Conservation (phyloP, 352 stramenopile species). For the Phytophthora idaei region DNA sequence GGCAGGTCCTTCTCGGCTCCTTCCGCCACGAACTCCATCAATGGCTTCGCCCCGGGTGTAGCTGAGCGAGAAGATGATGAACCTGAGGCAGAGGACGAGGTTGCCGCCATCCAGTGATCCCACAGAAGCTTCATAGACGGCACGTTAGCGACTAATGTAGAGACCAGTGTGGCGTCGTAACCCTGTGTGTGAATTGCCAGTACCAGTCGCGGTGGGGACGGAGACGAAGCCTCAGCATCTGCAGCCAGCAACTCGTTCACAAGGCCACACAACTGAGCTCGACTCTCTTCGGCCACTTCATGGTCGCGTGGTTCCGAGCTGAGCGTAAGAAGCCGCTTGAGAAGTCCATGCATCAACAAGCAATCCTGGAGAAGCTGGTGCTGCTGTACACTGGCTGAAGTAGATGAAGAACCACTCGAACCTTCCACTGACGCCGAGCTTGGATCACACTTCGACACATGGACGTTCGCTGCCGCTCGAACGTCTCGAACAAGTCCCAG, state of each 20-base stretch:
- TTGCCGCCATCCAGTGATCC: slow-evolving; percentile 57
- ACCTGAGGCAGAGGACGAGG: slow-evolving; percentile 17
- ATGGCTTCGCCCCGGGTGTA: slow-evolving; percentile 35
- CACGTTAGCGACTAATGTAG: slow-evolving; percentile 37
- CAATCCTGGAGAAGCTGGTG: slow-evolving; percentile 65
- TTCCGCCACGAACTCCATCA: slow-evolving; percentile 60
- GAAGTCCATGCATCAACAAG: slow-evolving; percentile 53
- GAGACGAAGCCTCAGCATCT: slow-evolving; percentile 23
- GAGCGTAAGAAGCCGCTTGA: slow-evolving; percentile 38
- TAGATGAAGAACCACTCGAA: slow-evolving; percentile 17
- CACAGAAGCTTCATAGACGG: slow-evolving; percentile 55
- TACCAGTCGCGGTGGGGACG: slow-evolving; percentile 39
- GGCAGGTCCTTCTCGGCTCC: slow-evolving; percentile 52
- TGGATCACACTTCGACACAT: slow-evolving; percentile 49
- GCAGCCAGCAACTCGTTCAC: slow-evolving; percentile 48
- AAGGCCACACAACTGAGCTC: slow-evolving; percentile 30
- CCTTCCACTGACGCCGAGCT: slow-evolving; percentile 34
- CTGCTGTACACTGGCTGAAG: slow-evolving; percentile 47
- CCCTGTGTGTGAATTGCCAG: slow-evolving; percentile 56
- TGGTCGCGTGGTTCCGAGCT: slow-evolving; percentile 19
- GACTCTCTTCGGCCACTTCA: slow-evolving; percentile 27
- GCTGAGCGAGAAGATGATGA: slow-evolving; percentile 29
- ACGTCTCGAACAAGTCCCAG: slow-evolving; percentile 47
- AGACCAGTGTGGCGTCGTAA: slow-evolving; percentile 47
- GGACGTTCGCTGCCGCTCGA: slow-evolving; percentile 49